Evolutionary conservation across 1,284 basidiomycete species (phyloP), one percentile per base, ranked within the genome.

Genomic region (Tilletia indica): DNA sequence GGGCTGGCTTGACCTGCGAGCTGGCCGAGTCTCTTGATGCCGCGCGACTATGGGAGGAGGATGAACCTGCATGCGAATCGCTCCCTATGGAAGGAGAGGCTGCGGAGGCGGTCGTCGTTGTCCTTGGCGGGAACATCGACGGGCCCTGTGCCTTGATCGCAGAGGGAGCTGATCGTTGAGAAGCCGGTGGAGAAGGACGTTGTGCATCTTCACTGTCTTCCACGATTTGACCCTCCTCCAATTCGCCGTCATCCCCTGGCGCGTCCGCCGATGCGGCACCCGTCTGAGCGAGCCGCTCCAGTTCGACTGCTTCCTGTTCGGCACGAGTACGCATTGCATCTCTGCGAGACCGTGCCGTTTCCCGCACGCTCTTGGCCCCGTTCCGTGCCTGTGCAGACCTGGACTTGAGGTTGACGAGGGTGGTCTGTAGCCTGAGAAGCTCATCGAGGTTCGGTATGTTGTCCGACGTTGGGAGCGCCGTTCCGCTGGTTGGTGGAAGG

Each of bases 221-320:
- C 19, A 8, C 42, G 47, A 47, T 31, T 48, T 67, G 38, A 19
- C 66, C 66, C 45, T 67, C 61, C 36, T 64, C 61, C 61, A 39
- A 39, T 16, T 64, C 61, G 36, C 14, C 61, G 6, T n/a, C 61
- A 64, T 34, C 38, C 19, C 34, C 61, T 34, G 34, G 36, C n/a
- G 31, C 19, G 31, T 64, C 61, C 8, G 9, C 61, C 16, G 8
- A 39, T 34, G 61, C 61, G 51, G 16, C 51, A 25, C 8, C 21
- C 16, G 4, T 16, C 34, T n/a, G 14, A 3, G 61, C 36, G 31
- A 64, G n/a, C 16, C 61, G 31, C 14, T 64, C 61, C 16, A 64
- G 34, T 16, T 64, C 34, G 34, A 36, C 61, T 4, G 14, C 36
- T 21, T 64, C 61, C 36, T 42, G 61, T 5, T 38, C 36, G 16